A percentile compares a stretch with the other conserved stretches of the same genome.
Conservation (phyloP, 73 alveolate genomes). For the Paramecium sonneborni region DNA sequence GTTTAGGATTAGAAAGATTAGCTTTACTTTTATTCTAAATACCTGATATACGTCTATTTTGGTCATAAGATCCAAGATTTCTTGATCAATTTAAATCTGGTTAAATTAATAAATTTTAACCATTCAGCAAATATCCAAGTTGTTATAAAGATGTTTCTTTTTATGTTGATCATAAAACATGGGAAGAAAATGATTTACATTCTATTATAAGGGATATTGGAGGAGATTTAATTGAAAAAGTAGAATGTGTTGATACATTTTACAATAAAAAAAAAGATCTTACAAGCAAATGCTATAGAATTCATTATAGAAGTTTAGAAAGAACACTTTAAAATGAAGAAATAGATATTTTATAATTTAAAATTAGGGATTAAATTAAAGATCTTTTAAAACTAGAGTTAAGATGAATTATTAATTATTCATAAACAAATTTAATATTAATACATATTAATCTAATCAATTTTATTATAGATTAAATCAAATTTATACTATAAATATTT, state of each 20-base stretch:
- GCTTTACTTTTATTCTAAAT: conserved; percentile 88
- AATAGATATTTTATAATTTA: conserved; percentile 18
- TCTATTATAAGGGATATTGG: conserved; percentile 76
- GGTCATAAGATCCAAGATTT: conserved; percentile 85
- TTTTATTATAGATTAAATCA: too few species aligned
- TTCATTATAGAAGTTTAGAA: conserved; percentile 83
- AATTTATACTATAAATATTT: too few species aligned
- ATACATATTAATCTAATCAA: too few species aligned
- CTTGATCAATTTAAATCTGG: conserved; percentile 76
- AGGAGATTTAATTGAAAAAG: conserved; percentile 86
- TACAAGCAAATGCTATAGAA: conserved; percentile 76
- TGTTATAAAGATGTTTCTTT: conserved; percentile 86
- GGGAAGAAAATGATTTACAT: conserved; percentile 80
- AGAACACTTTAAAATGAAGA: conserved; percentile 82
- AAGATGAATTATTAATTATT: conserved; percentile 29
- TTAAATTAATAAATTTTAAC: conserved; percentile 75
- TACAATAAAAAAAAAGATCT: conserved; percentile 72
- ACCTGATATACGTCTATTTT: conserved; percentile 87
- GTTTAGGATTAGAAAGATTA: conserved; percentile 92
- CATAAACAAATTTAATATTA: too few species aligned
- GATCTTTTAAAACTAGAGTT: conserved; percentile 9
- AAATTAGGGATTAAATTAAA: conserved; percentile 36
- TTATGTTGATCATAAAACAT: conserved; percentile 72
- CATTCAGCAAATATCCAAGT: conserved; percentile 84
- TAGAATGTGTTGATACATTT: conserved; percentile 79